Base-by-base conservation (phyloP, 1,139 yeast species). In the Taiozyma sp. region DNA sequence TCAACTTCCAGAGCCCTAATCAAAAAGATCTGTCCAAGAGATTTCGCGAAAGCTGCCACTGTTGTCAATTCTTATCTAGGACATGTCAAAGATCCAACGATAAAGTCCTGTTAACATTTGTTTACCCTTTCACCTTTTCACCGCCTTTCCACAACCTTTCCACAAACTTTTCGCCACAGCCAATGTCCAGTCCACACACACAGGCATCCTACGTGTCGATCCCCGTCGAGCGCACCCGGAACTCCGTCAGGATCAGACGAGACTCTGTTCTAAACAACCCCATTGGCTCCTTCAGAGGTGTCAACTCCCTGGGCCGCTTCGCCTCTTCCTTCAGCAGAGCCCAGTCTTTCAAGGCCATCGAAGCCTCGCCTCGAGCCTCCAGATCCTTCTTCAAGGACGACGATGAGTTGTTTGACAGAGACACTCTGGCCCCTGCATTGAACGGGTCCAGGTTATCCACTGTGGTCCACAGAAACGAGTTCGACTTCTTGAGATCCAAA, bases 251-350 rank as follows among this genome's bases (percentile, higher is more conserved):
- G 14, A 47, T 57, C 38, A 54, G 64, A 51, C 48, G 63, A 27
- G 58, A 57, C 13, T 62, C 65, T 1, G 23, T 61, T 22, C 51
- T 61, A 9, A 55, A 58, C 47, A 58, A 55, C 48, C 61, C 62
- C 3, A 59, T 68, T 10, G 70, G 70, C 4, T 74, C 80, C 1
- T 75, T 74, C 55, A 67, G 79, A 48, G 88, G 88, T 28, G 77
- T 80, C 30, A 87, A 87, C 67, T 86, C 96, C 4, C 60, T 90
- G 43, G 79, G 80, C 54, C 83, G 88, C 53, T 90, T 90, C 69
- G 95, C 96, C 3, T 81, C 90, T 1, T 87, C 96, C 1, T 82
- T 77, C 63, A 75, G 81, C 45, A 75, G 97, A 61, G 96, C 96
- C 0, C 95, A 87, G 66, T 79, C 90, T 6, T 82, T 81, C 62